phyloP scores from a whole-genome alignment of 441 rosid genomes.

The Dalechampia spathulata region DNA sequence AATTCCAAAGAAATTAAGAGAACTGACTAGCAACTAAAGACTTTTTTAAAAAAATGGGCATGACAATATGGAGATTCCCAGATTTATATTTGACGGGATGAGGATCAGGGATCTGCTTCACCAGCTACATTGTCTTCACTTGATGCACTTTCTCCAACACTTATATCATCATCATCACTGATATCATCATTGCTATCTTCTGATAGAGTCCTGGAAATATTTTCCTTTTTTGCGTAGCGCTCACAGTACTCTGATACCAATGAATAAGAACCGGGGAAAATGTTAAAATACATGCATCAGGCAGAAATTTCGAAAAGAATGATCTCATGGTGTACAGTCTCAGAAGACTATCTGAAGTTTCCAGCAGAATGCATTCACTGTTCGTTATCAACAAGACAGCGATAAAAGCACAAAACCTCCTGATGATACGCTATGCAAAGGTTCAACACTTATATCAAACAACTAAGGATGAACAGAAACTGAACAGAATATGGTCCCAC shows the following conservation, averaged over 20 bases:
- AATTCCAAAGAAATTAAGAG: slow-evolving; percentile 11
- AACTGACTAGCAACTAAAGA: neutral
- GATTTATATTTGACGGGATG: neutral
- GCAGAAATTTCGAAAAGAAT: no score
- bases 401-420: no score
- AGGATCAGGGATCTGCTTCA: slow-evolving; percentile 32
- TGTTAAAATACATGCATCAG: neutral
- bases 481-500: slow-evolving; percentile 11
- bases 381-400: no score
- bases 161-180: slow-evolving; percentile 28
- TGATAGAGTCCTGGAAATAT: slow-evolving; percentile 18
- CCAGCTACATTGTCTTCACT: slow-evolving; percentile 39
- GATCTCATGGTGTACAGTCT: no score
- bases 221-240: slow-evolving; percentile 40
- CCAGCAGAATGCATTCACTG: no score
- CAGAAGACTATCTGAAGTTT: no score
- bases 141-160: slow-evolving; percentile 28
- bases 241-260: slow-evolving; percentile 37
- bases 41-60: neutral
- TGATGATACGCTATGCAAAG: no score
- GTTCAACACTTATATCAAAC: neutral
- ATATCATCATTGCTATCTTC: slow-evolving; percentile 28
- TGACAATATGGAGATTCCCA: neutral
- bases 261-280: slow-evolving; percentile 5
- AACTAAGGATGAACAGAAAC: neutral